These are phyloP conservation scores for Apiotrichum akiyoshidainum DNA, from an alignment of 1,284 basidiomycete genomes.

Conservation along the genomic window DNA sequence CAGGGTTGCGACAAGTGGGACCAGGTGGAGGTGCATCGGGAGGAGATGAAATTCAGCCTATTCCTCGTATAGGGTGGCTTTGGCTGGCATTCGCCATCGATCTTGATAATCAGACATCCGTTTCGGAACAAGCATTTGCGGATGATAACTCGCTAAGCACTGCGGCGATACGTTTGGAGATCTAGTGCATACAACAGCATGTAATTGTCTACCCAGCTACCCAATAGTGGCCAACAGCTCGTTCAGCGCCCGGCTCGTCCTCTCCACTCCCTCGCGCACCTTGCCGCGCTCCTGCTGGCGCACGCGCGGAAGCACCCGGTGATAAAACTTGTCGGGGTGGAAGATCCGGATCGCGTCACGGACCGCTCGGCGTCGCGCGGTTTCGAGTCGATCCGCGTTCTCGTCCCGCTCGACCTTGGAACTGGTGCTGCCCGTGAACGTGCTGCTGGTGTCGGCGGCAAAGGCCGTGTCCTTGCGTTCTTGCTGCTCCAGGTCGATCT, in stretches of 20 bases:
- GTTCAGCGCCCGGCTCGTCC: slow-evolving; percentile 29
- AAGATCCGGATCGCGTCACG: slow-evolving; percentile 63
- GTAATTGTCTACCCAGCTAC: not conserved
- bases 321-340: slow-evolving; percentile 74
- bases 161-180: too few species aligned
- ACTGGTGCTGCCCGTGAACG: not conserved
- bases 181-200: not conserved
- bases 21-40: too few species aligned
- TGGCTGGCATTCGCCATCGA: too few species aligned
- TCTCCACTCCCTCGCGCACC: slow-evolving; percentile 65
- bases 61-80: too few species aligned
- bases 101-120: not conserved
- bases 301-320: slow-evolving; percentile 57
- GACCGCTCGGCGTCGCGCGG: slow-evolving; percentile 49
- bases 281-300: slow-evolving; percentile 57
- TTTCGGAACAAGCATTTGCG: too few species aligned
- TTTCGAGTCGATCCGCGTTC: slow-evolving; percentile 48
- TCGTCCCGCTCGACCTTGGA: slow-evolving; percentile 31
- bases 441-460: not conserved
- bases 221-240: slow-evolving; percentile 14
- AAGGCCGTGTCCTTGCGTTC: slow-evolving; percentile 41
- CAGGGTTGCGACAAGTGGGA: too few species aligned
- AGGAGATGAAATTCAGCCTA: too few species aligned
- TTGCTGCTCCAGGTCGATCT: slow-evolving; percentile 42
- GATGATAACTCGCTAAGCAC: too few species aligned